These are phyloP conservation scores for Lactuca sativa DNA, from an alignment of 129 eudicot genomes.

Conservation along the genomic window DNA sequence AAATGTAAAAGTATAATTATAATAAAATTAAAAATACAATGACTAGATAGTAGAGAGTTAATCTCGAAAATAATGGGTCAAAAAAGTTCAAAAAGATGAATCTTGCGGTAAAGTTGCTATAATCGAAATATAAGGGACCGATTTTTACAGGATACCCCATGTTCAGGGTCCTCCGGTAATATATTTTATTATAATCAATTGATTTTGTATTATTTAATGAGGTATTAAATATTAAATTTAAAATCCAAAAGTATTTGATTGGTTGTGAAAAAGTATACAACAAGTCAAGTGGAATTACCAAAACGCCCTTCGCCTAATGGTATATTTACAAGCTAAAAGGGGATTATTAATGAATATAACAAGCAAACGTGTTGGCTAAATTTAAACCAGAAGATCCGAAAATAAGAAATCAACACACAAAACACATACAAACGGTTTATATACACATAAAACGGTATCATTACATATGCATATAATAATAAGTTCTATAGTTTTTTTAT, in stretches of 20 bases:
- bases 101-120: conserved; percentile 1
- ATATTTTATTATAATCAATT: conserved; percentile 1
- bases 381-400: conserved; percentile 14
- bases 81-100: not conserved
- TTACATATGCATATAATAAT: not conserved
- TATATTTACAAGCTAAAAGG: conserved; percentile 14
- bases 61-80: not conserved
- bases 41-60: too few relatives aligned
- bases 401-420: too few relatives aligned
- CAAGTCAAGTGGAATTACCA: conserved; percentile 14
- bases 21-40: too few relatives aligned
- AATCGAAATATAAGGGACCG: conserved; percentile 11
- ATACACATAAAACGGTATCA: not conserved
- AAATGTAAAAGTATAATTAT: too few relatives aligned
- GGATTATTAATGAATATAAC: not conserved
- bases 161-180: conserved; percentile 10
- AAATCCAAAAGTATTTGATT: conserved; percentile 15
- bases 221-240: conserved; percentile 16
- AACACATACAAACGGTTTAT: not conserved
- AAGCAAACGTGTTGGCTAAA: conserved; percentile 31
- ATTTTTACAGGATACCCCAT: conserved; percentile 2
- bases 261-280: conserved; percentile 31
- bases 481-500: too few relatives aligned
- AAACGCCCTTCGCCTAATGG: not conserved
- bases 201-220: conserved; percentile 22